These are phyloP conservation scores for Salix caprea DNA, from an alignment of 345 rosid genomes.

Conservation along the genomic window DNA sequence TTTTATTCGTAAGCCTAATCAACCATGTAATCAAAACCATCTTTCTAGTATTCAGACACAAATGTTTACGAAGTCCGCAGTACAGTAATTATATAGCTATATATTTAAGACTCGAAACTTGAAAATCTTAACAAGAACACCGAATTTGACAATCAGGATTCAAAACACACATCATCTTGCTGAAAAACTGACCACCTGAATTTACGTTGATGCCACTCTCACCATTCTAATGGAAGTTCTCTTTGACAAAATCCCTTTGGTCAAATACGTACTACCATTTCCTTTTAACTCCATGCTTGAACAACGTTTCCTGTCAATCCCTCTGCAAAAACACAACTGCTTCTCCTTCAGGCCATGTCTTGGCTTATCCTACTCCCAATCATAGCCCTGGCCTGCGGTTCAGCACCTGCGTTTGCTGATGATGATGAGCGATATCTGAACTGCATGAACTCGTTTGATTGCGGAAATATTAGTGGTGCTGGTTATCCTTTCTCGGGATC, in stretches of 20 bases:
- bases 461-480: slow-evolving; percentile 18
- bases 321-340: neutral
- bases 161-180: neutral
- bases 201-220: neutral
- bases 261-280: neutral
- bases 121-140: neutral
- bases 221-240: neutral
- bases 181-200: neutral
- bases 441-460: slow-evolving; percentile 22
- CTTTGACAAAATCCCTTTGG: neutral
- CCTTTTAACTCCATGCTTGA: neutral
- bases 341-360: neutral
- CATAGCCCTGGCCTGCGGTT: neutral
- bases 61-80: neutral
- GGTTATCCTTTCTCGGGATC: slow-evolving; percentile 39
- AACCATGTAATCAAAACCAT: neutral
- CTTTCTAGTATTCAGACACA: too few species aligned
- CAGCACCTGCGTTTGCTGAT: neutral
- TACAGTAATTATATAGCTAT: too few species aligned
- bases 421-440: slow-evolving; percentile 3
- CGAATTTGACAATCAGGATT: neutral
- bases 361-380: neutral
- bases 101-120: neutral
- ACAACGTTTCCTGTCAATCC: neutral
- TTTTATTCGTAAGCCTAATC: too few species aligned